A percentile compares a stretch with the other conserved stretches of the same genome.
Conservation (phyloP, 331 rosid species). For the Telfairia occidentalis region DNA sequence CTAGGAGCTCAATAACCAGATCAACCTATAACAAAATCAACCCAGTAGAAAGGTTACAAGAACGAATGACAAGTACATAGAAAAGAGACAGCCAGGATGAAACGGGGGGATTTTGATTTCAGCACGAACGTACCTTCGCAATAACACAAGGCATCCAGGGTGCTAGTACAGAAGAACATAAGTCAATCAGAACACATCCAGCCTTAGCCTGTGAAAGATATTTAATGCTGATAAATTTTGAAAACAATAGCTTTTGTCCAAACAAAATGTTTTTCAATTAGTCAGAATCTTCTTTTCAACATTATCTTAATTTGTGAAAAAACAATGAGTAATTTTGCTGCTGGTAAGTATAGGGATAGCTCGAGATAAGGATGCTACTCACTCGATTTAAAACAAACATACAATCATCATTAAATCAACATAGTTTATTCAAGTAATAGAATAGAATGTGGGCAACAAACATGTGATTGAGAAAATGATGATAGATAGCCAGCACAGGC, state of each 20-base stretch:
- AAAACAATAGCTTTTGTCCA: neutral
- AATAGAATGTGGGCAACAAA: constrained; percentile 30
- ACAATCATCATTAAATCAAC: neutral
- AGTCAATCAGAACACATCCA: constrained; percentile 79
- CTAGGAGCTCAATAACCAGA: constrained; percentile 80
- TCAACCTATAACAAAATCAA: constrained; percentile 50
- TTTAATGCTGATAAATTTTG: constrained; percentile 1
- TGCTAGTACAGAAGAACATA: constrained; percentile 65
- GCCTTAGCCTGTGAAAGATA: constrained; percentile 63
- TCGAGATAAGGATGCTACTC: neutral
- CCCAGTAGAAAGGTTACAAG: constrained; percentile 14
- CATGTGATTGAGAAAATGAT: constrained; percentile 84
- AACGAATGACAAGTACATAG: neutral
- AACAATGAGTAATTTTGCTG: neutral
- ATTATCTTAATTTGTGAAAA: neutral
- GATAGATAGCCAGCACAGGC: constrained; percentile 88
- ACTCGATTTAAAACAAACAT: neutral
- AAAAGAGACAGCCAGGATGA: neutral
- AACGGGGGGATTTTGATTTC: neutral
- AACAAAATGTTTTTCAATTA: neutral
- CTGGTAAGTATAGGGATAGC: neutral
- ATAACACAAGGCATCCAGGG: constrained; percentile 82
- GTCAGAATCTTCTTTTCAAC: neutral
- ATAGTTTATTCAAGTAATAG: constrained; percentile 1
- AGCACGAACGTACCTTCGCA: constrained; percentile 53